These are phyloP conservation scores for Cryphonectria radicalis DNA, from an alignment of 2,329 filamentous ascomycete species.

Conservation along the genomic window DNA sequence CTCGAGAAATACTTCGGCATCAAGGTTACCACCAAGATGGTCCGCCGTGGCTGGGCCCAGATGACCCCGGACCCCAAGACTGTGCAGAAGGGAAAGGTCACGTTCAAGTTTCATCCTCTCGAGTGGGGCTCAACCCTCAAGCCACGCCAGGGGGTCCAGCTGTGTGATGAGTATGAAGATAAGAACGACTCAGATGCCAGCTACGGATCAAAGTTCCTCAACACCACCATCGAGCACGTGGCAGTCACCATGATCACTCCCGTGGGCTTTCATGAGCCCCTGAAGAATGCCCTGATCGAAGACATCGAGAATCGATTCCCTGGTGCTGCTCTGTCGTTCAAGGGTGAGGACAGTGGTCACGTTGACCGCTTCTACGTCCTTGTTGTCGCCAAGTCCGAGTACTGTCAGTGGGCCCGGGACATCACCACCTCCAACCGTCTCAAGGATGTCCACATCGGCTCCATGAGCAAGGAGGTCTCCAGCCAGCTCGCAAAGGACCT, in stretches of 20 bases:
- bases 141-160: conserved; percentile 35
- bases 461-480: conserved; percentile 46
- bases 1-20: conserved; percentile 57
- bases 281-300: conserved; percentile 46
- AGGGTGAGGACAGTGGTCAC: conserved; percentile 54
- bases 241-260: conserved; percentile 59
- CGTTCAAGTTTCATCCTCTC: conserved; percentile 50
- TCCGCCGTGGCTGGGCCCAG: conserved; percentile 54
- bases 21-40: conserved; percentile 49
- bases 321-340: conserved; percentile 49
- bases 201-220: conserved; percentile 8
- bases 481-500: conserved; percentile 51
- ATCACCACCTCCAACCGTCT: conserved; percentile 38
- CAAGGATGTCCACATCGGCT: conserved; percentile 31
- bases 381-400: conserved; percentile 56
- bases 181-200: conserved; percentile 25
- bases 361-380: conserved; percentile 59
- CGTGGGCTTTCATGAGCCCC: conserved; percentile 43
- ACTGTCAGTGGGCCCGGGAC: conserved; percentile 55
- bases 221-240: conserved; percentile 46
- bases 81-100: conserved; percentile 46
- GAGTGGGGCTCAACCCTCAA: conserved; percentile 41
- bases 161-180: conserved; percentile 17
- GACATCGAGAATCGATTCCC: conserved; percentile 50
- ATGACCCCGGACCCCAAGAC: conserved; percentile 39